Conservation (phyloP, 2,329 filamentous ascomycete species). For the Cryphonectria parasitica region DNA sequence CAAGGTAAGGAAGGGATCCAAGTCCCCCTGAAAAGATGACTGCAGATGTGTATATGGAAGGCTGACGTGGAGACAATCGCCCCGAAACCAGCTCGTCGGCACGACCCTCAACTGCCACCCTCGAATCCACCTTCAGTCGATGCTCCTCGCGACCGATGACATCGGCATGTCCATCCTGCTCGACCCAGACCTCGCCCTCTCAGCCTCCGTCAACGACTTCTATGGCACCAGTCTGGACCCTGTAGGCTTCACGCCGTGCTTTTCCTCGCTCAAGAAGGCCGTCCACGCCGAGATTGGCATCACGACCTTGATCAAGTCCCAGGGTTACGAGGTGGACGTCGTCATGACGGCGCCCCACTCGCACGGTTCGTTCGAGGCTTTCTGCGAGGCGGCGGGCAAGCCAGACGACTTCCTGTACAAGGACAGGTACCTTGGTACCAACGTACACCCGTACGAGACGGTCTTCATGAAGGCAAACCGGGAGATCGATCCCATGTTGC, state of each 20-base stretch:
- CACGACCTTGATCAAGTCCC: slow-evolving; percentile 33
- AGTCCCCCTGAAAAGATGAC: neutral
- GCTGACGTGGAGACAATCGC: neutral
- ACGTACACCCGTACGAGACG: slow-evolving; percentile 44
- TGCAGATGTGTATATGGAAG: neutral
- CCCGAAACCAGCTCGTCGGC: slow-evolving; percentile 38
- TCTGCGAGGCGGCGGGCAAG: slow-evolving; percentile 20
- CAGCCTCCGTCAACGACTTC: slow-evolving; percentile 30
- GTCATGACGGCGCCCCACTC: slow-evolving; percentile 38
- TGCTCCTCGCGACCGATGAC: slow-evolving; percentile 41
- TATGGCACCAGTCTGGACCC: slow-evolving; percentile 32
- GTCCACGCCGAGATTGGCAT: slow-evolving; percentile 37
- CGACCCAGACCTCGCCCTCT: slow-evolving; percentile 33
- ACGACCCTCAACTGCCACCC: slow-evolving; percentile 41
- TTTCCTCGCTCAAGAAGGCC: slow-evolving; percentile 32
- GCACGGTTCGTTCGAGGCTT: slow-evolving; percentile 20
- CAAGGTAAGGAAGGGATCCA: slow-evolving; percentile 34
- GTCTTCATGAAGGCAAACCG: slow-evolving; percentile 43
- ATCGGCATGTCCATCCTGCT: slow-evolving; percentile 40
- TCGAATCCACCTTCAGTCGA: slow-evolving; percentile 39
- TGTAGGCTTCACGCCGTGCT: slow-evolving; percentile 36
- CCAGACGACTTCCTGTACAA: slow-evolving; percentile 35
- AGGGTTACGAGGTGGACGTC: slow-evolving; percentile 38
- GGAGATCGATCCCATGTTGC: slow-evolving; percentile 35
- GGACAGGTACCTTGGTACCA: slow-evolving; percentile 38